Conservation (phyloP, 2,329 filamentous ascomycete species). For the Cordyceps cateniannulata region DNA sequence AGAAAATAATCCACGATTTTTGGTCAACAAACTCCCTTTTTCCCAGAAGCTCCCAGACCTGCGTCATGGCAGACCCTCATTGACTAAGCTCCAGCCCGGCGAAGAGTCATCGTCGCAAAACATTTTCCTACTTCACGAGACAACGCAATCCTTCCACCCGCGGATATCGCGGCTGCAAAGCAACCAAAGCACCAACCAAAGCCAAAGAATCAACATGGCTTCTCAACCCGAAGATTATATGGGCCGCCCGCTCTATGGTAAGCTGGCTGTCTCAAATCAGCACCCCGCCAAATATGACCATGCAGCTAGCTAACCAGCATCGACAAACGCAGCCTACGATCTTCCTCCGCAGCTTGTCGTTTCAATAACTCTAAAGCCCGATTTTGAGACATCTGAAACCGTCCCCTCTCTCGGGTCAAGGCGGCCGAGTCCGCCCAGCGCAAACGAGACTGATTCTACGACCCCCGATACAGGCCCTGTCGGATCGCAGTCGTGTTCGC, state of each 20-base stretch:
- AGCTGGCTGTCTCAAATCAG: constrained; percentile 8
- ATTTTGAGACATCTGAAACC: constrained; percentile 22
- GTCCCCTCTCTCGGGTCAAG: constrained; percentile 18
- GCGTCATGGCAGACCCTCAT: constrained; percentile 5
- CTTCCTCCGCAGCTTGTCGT: constrained; percentile 67
- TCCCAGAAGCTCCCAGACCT: background rate
- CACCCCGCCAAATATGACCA: background rate
- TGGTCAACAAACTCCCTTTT: too few species aligned
- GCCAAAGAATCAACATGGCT: constrained; percentile 23
- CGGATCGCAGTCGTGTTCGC: constrained; percentile 68
- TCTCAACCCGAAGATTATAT: constrained; percentile 40
- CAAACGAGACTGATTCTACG: constrained; percentile 24
- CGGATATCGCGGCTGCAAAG: background rate
- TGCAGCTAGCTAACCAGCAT: constrained; percentile 15
- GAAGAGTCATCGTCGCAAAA: constrained; percentile 7
- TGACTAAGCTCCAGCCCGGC: constrained; percentile 5
- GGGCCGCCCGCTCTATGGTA: constrained; percentile 47
- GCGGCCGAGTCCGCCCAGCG: constrained; percentile 18
- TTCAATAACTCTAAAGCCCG: constrained; percentile 49
- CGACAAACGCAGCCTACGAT: constrained; percentile 60
- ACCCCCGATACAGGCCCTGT: constrained; percentile 29
- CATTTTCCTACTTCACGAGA: constrained; percentile 9
- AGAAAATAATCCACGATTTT: too few species aligned
- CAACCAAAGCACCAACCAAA: background rate
- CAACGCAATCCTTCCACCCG: constrained; percentile 10